A percentile compares a stretch with the other conserved stretches of the same genome.
Conservation (phyloP, 2,329 filamentous ascomycete species). For the Ophiostoma perfectum region DNA sequence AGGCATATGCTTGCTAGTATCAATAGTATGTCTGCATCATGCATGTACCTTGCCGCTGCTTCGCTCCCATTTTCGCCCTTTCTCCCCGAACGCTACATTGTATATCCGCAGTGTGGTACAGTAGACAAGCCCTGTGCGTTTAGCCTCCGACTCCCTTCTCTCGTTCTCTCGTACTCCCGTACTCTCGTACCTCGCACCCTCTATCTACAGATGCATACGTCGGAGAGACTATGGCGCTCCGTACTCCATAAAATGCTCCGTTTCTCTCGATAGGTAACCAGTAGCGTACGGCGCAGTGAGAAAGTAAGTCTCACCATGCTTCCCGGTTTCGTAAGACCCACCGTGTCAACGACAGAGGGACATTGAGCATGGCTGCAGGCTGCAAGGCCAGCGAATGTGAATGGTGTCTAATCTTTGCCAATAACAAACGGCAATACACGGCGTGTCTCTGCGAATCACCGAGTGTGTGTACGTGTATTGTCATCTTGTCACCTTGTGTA, state of each 20-base stretch:
- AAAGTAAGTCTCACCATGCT: not conserved
- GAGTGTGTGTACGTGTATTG: not conserved
- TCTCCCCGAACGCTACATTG: not conserved
- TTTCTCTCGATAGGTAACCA: not conserved
- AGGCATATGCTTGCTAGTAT: too few species aligned
- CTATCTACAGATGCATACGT: constrained; percentile 2
- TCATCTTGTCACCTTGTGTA: too few species aligned
- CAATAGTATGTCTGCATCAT: not conserved
- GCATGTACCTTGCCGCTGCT: not conserved
- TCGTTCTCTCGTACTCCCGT: too few species aligned
- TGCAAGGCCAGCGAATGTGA: too few species aligned
- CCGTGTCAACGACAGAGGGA: too few species aligned
- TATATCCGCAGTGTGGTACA: not conserved
- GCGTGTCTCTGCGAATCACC: not conserved
- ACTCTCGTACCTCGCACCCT: too few species aligned
- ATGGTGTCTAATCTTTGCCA: too few species aligned
- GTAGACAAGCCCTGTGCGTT: not conserved
- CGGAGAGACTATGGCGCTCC: constrained; percentile 10
- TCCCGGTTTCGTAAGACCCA: not conserved
- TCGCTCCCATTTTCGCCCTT: constrained; percentile 13
- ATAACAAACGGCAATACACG: not conserved
- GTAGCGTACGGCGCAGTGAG: not conserved
- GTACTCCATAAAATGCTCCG: constrained; percentile 1
- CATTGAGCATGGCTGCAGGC: too few species aligned
- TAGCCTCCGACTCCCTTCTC: too few species aligned